Evolutionary conservation across 2,329 filamentous ascomycete species (phyloP).

Genomic region (Pseudogymnoascus sp.): DNA sequence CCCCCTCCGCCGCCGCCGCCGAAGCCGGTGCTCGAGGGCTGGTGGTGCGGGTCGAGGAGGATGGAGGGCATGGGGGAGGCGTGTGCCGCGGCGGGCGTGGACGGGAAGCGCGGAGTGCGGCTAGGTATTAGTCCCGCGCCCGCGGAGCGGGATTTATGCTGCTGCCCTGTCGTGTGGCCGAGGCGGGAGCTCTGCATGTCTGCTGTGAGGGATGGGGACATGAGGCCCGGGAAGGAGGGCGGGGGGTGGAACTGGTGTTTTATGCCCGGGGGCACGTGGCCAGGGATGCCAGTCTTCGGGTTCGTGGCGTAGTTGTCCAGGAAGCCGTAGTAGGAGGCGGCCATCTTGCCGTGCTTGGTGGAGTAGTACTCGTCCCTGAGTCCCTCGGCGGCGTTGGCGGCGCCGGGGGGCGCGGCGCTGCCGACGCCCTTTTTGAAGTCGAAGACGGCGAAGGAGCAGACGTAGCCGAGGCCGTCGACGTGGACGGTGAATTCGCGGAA

Average conservation of each 20-base stretch:
- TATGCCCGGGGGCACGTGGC: constrained; percentile 47
- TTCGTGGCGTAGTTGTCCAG: constrained; percentile 83
- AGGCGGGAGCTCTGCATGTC: constrained; percentile 34
- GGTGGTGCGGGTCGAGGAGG: constrained; percentile 67
- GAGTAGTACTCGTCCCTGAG: constrained; percentile 88
- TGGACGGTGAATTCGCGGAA: constrained; percentile 97
- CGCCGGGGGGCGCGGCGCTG: constrained; percentile 22
- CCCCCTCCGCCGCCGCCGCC: constrained; percentile 35
- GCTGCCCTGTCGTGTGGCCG: not conserved
- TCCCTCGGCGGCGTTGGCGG: constrained; percentile 40
- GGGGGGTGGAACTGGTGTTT: constrained; percentile 64
- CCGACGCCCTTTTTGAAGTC: constrained; percentile 79
- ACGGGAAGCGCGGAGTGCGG: constrained; percentile 34
- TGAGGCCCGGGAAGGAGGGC: constrained; percentile 64
- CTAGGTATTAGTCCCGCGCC: constrained; percentile 24
- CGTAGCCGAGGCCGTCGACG: constrained; percentile 89
- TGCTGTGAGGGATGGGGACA: constrained; percentile 49
- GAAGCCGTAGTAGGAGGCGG: constrained; percentile 93
- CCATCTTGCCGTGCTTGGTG: constrained; percentile 95
- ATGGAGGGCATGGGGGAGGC: constrained; percentile 59
- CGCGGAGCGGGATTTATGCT: constrained; percentile 38
- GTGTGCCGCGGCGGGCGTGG: constrained; percentile 28
- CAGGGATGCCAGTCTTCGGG: constrained; percentile 57
- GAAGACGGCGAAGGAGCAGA: constrained; percentile 96
- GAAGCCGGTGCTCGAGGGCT: constrained; percentile 47